Evolutionary conservation across 2,329 filamentous ascomycete species (phyloP).

Genomic region (Ustilaginoidea virens): DNA sequence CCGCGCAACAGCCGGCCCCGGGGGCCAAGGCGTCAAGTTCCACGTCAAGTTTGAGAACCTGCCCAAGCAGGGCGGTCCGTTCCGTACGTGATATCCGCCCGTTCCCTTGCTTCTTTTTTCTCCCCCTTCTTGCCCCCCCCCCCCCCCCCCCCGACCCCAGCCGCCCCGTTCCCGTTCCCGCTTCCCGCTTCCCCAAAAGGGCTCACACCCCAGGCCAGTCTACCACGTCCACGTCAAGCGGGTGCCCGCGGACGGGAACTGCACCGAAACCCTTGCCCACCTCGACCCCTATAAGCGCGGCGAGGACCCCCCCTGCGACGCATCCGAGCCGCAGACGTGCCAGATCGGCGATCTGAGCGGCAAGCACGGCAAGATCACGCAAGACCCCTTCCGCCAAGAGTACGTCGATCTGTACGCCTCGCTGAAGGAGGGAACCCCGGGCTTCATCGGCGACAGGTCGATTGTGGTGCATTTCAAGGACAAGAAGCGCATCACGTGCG

Average conservation of each 20-base stretch:
- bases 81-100: conserved; percentile 30
- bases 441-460: conserved; percentile 51
- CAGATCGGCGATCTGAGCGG: conserved; percentile 64
- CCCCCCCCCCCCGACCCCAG: not conserved
- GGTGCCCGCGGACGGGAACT: conserved; percentile 54
- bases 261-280: conserved; percentile 50
- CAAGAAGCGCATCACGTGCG: conserved; percentile 48
- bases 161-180: no score
- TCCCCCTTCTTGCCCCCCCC: not conserved
- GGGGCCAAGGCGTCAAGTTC: conserved; percentile 40
- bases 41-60: conserved; percentile 41
- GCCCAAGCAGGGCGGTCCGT: conserved; percentile 40
- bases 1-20: conserved; percentile 25
- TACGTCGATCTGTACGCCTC: conserved; percentile 46
- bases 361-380: conserved; percentile 50
- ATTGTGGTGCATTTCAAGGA: conserved; percentile 49
- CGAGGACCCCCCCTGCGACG: conserved; percentile 45
- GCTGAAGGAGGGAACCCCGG: conserved; percentile 29
- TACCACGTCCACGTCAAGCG: conserved; percentile 59
- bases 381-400: conserved; percentile 29
- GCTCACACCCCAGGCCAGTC: conserved; percentile 23
- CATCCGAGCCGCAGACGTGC: conserved; percentile 42
- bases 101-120: not conserved
- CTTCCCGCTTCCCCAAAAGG: not conserved
- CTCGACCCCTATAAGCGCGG: conserved; percentile 56